These are phyloP conservation scores for Tillandsia leiboldiana DNA, from an alignment of 176 grass and related monocot species.

Conservation along the genomic window DNA sequence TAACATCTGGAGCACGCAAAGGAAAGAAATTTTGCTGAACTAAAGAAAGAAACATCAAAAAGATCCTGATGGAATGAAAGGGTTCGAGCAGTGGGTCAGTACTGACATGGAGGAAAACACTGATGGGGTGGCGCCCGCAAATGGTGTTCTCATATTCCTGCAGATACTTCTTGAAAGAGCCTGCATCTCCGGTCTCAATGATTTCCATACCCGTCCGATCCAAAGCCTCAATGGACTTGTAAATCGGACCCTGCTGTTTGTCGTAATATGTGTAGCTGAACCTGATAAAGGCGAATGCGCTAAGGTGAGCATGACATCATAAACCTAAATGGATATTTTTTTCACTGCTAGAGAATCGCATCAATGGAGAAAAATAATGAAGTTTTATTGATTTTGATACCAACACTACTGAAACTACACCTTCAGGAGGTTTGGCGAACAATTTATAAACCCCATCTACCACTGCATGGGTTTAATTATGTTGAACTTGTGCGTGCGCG, in stretches of 20 bases:
- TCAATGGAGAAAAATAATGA: no score
- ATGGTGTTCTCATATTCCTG: constrained; percentile 74
- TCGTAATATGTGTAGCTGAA: constrained; percentile 93
- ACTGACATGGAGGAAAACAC: constrained; percentile 82
- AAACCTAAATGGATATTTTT: neutral
- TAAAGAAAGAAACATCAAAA: neutral
- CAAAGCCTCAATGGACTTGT: constrained; percentile 87
- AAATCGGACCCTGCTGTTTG: constrained; percentile 61
- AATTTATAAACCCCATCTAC: no score
- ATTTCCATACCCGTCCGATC: constrained; percentile 90
- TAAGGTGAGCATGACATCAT: neutral
- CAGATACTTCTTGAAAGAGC: constrained; percentile 63
- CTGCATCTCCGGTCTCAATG: constrained; percentile 75
- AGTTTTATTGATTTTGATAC: no score
- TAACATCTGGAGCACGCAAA: constrained; percentile 40
- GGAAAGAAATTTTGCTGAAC: neutral
- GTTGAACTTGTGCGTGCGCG: no score
- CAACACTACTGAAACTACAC: no score
- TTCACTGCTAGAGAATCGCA: neutral
- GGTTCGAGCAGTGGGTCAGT: neutral
- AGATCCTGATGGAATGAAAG: neutral
- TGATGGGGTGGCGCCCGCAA: constrained; percentile 89
- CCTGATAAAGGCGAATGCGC: constrained; percentile 24
- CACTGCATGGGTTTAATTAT: no score
- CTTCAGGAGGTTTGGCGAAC: no score